phyloP scores from a whole-genome alignment of 2,329 filamentous ascomycete species.

The Karstenula rhodostoma region DNA sequence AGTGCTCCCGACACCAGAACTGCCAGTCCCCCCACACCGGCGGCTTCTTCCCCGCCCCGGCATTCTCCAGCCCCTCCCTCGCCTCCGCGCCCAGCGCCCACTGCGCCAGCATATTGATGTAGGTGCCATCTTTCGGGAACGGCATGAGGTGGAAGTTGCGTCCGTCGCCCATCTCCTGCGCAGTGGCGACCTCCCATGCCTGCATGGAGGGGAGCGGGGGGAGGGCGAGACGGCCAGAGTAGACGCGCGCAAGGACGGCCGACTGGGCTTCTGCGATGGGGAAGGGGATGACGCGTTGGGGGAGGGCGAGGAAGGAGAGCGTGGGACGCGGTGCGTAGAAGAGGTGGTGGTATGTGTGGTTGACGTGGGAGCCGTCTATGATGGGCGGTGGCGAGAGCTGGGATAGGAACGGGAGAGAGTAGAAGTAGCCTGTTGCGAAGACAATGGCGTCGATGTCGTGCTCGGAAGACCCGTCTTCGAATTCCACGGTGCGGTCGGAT shows the following conservation, averaged over 20 bases:
- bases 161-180: constrained; percentile 56
- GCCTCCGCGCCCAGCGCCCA: constrained; percentile 62
- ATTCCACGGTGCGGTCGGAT: constrained; percentile 67
- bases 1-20: constrained; percentile 75
- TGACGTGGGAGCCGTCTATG: constrained; percentile 72
- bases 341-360: constrained; percentile 79
- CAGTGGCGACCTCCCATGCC: constrained; percentile 66
- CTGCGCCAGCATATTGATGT: constrained; percentile 73
- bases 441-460: constrained; percentile 76
- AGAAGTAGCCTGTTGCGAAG: constrained; percentile 92
- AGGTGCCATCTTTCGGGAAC: constrained; percentile 70
- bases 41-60: constrained; percentile 68
- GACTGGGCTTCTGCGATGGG: constrained; percentile 80
- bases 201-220: constrained; percentile 72
- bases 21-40: constrained; percentile 75
- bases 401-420: constrained; percentile 77
- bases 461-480: constrained; percentile 72
- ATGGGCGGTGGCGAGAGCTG: constrained; percentile 66
- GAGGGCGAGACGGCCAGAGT: constrained; percentile 73
- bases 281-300: constrained; percentile 89
- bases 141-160: constrained; percentile 63
- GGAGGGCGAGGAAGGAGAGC: constrained; percentile 77
- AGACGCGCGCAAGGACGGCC: constrained; percentile 78
- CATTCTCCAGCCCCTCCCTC: constrained; percentile 51
- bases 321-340: constrained; percentile 80